Evolutionary conservation across 352 stramenopile genomes (phyloP), one percentile per base, ranked within the genome.

Genomic region (Phytophthora sojae): DNA sequence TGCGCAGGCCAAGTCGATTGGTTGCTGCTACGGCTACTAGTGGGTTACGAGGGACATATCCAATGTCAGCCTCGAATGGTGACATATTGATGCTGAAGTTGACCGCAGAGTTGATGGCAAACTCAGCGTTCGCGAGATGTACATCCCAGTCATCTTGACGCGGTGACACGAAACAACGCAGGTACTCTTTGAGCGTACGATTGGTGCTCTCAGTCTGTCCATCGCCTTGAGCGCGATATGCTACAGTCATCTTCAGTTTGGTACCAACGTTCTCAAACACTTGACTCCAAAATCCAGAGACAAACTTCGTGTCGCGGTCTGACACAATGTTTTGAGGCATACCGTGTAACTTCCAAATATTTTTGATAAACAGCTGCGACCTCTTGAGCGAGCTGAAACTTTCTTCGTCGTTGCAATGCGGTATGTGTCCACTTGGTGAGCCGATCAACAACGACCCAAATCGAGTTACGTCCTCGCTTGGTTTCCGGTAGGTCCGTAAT

Each of bases 351-450:
- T 44, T 21, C 12, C 15, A 58, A 25, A 58, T 47, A 6, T 58
- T 44, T 8, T 58, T 29, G 29, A 58, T 58, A 15, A 58, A 58
- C 6, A 58, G 17, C 47, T 9, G 52, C 52, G 15, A 58, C 29
- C 11, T 45, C 52, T 44, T 6, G 52, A 17, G 52, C 29, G 52
- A 17, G 52, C 29, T n/a, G 52, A 25, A 14, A 45, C 52, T 26
- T 15, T 58, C 52, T 58, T 58, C 25, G 52, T 58, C 17, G 52
- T 58, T n/a, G 52, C 52, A 19, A 58, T 58, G n/a, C n/a, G n/a
- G n/a, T n/a, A n/a, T n/a, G 52, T 35, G 52, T 0, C 1, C 52
- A 17, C 15, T 58, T 58, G 29, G 52, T 58, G 15, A 58, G 52
- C 8, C 52, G 52, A 26, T 4, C 25, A 2, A 26, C 25, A 26